Percentiles rank a stretch among this genome's conserved stretches.
Conservation (phyloP, 352 stramenopile genomes). For the Phytophthora citricola region DNA sequence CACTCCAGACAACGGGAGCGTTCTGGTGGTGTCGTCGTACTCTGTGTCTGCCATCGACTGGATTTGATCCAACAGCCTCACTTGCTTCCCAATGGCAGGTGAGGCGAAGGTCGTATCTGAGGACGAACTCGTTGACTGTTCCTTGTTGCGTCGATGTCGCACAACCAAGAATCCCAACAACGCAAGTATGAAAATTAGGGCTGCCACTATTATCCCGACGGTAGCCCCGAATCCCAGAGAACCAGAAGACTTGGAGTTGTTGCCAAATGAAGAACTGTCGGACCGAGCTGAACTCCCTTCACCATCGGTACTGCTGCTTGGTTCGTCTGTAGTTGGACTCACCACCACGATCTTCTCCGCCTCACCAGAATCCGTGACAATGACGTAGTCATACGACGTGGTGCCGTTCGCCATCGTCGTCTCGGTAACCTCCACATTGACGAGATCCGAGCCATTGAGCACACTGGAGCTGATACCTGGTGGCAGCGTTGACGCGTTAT, state of each 20-base stretch:
- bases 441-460: constrained; percentile 45
- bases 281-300: neutral
- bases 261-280: constrained; percentile 11
- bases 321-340: constrained; percentile 1
- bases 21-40: constrained; percentile 21
- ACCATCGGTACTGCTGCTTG: neutral
- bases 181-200: constrained; percentile 18
- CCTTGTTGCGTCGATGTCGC: constrained; percentile 11
- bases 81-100: constrained; percentile 16
- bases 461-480: constrained; percentile 36
- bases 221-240: constrained; percentile 6
- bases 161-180: constrained; percentile 26
- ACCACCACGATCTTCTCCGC: constrained; percentile 21
- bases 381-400: constrained; percentile 42
- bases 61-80: constrained; percentile 3
- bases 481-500: constrained; percentile 49
- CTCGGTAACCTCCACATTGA: constrained; percentile 46
- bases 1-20: constrained; percentile 9
- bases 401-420: constrained; percentile 31
- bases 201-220: constrained; percentile 18
- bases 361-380: constrained; percentile 38
- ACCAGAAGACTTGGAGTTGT: constrained; percentile 4
- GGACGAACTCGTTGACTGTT: neutral
- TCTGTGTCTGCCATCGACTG: constrained; percentile 10
- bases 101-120: constrained; percentile 1